Base-by-base conservation (phyloP, 176 grass and related monocot genomes). In the Pharus latifolius region DNA sequence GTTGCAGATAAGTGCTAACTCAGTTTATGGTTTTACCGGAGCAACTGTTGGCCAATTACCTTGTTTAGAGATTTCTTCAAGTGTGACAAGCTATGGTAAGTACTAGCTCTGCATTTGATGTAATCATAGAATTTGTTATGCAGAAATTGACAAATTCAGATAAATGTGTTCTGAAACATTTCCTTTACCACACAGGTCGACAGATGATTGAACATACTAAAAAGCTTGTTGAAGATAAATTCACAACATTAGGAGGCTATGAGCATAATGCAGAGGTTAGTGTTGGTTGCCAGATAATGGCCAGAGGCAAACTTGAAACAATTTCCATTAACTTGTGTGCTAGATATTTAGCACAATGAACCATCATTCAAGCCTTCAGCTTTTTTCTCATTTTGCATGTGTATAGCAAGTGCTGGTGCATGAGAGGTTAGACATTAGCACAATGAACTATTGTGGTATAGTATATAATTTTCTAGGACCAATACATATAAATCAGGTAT, bases 201-300 rank as follows among this genome's bases (percentile, higher is more conserved):
- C 95, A 98, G 64, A 98, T 98, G 95, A 98, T 98, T 85, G 95
- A 98, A 63, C 89, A 98, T 51, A 98, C 90, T 67, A 98, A 98
- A 73, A 98, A 98, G 77, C 79, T 98, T 61, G 89, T 98, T 65
- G 95, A 98, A 83, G 89, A 91, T 59, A 98, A 91, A 76, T 98
- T 98, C 76, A 93, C 84, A 72, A 88, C 78, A 60, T 53, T 76
- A 17, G 84, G 63, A 73, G 95, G 95, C 34, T 98, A 98, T 73
- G 95, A 83, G 40, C 90, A 93, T 82, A 93, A 88, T 83, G 95
- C 90, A 80, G 89, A 98, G 95, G 95, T 99, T 79, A 54, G 13
- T 64, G 45, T 27, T 11, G 10, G 25, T 56, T 32, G 11, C 25
- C 9, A 37, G n/a, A n/a, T n/a, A n/a, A n/a, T n/a, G n/a, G n/a